A percentile compares a stretch with the other conserved stretches of the same genome.
phyloP scores from a whole-genome alignment of 371 early-diverging fungal species.

The Zopfochytrium polystomum region DNA sequence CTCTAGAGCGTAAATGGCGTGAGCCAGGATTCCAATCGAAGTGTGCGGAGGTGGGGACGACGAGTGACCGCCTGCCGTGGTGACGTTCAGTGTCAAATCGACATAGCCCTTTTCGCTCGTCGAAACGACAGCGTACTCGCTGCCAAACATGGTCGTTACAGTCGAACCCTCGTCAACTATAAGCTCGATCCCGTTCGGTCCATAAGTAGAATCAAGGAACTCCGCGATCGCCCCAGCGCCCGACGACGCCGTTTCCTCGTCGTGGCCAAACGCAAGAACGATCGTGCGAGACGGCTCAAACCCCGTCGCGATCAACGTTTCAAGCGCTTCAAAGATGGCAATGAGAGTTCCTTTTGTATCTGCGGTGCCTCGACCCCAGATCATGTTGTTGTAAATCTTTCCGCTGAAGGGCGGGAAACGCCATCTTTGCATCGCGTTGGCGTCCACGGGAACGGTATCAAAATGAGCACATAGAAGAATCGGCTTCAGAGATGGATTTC shows the following conservation, averaged over 20 bases:
- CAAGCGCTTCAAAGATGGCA: conserved; percentile 39
- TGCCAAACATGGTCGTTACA: not conserved
- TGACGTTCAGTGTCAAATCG: conserved; percentile 18
- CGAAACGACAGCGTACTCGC: conserved; percentile 23
- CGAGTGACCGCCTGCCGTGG: conserved; percentile 39
- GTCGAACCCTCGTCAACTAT: conserved; percentile 32
- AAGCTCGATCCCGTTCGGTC: conserved; percentile 15
- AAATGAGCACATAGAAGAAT: conserved; percentile 31
- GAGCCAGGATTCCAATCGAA: conserved; percentile 25
- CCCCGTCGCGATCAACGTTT: conserved; percentile 30
- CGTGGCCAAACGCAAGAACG: conserved; percentile 41
- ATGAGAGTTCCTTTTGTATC: conserved; percentile 39
- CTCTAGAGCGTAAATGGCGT: conserved; percentile 10
- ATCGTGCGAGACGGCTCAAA: conserved; percentile 25
- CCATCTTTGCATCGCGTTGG: conserved; percentile 25
- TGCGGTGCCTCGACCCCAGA: conserved; percentile 40
- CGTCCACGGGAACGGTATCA: conserved; percentile 39
- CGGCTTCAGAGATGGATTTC: conserved; percentile 8
- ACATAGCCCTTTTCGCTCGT: conserved; percentile 33
- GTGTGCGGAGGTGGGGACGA: conserved; percentile 35
- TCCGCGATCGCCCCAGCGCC: too few species aligned
- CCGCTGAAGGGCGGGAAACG: conserved; percentile 33
- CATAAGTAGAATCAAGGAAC: too few species aligned
- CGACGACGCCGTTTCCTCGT: conserved; percentile 28
- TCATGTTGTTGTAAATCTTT: conserved; percentile 6